Evolutionary conservation across 306 rosid species (phyloP).

Genomic region (Casuarina equisetifolia): DNA sequence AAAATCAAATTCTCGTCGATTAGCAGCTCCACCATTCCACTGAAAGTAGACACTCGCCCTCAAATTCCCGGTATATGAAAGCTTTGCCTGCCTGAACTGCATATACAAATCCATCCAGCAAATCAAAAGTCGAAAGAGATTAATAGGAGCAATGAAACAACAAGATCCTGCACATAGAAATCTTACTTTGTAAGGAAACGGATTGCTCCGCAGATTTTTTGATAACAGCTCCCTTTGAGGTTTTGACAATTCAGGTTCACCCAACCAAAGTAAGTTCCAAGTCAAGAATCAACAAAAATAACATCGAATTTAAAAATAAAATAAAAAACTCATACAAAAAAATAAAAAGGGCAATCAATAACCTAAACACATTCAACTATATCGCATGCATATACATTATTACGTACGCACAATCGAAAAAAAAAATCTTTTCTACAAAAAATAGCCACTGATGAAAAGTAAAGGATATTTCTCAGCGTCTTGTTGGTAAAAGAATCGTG

Average conservation of each 20-base stretch:
- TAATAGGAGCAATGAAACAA: background rate
- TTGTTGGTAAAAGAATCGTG: slow-evolving; percentile 39
- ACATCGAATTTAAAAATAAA: background rate
- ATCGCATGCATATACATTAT: background rate
- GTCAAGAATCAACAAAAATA: slow-evolving; percentile 50
- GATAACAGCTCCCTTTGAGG: slow-evolving; percentile 50
- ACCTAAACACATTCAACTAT: no score
- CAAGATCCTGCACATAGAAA: slow-evolving; percentile 12
- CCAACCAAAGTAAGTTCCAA: slow-evolving; percentile 54
- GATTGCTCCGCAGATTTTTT: slow-evolving; percentile 2
- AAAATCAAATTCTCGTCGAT: slow-evolving; percentile 49
- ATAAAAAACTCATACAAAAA: background rate
- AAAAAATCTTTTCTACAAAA: background rate
- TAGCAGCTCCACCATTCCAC: slow-evolving; percentile 40
- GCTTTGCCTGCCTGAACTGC: slow-evolving; percentile 87
- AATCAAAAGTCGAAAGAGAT: slow-evolving; percentile 6
- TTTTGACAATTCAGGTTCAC: slow-evolving; percentile 40
- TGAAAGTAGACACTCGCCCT: slow-evolving; percentile 59
- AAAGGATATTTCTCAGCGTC: slow-evolving; percentile 81
- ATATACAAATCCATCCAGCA: slow-evolving; percentile 11
- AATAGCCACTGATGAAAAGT: background rate
- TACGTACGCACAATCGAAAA: background rate
- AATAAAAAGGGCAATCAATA: no score
- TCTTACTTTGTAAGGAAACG: slow-evolving; percentile 68
- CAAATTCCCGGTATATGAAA: slow-evolving; percentile 69